These are phyloP conservation scores for Cladosporium cucumerinum DNA, from an alignment of 2,329 filamentous ascomycete genomes.

Conservation along the genomic window DNA sequence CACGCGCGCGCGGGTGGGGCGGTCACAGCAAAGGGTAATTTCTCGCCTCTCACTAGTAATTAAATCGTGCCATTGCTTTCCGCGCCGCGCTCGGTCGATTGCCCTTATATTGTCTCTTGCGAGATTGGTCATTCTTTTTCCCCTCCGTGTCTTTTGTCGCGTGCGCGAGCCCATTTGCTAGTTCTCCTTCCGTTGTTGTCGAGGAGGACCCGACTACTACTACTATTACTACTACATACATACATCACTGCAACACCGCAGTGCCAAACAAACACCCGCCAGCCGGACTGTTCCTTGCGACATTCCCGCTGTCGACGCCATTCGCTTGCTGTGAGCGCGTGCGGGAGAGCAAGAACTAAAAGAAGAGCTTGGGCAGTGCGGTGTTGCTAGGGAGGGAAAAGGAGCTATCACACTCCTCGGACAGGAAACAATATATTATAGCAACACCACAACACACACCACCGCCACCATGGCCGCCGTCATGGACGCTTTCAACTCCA, in stretches of 20 bases:
- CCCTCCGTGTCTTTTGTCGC: background rate
- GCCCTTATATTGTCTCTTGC: background rate
- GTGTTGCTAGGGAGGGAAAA: background rate
- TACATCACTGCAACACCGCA: background rate
- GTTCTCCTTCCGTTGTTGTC: background rate
- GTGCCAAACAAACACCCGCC: background rate
- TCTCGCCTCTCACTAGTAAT: background rate
- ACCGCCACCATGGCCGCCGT: conserved; percentile 29
- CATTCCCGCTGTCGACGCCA: background rate
- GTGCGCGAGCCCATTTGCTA: background rate
- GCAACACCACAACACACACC: background rate
- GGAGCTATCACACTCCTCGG: background rate
- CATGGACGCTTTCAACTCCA: conserved; percentile 34
- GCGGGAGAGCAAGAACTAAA: background rate
- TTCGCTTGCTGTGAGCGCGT: conserved; percentile 3
- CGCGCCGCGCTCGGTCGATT: background rate
- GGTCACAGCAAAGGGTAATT: background rate
- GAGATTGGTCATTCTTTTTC: conserved; percentile 8
- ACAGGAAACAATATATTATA: background rate
- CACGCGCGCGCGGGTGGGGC: background rate
- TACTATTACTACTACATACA: no score
- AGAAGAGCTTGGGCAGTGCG: background rate
- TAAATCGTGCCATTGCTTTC: background rate
- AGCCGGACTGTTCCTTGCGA: background rate
- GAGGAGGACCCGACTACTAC: background rate